Base-by-base conservation (phyloP, 768 basidiomycete genomes). In the Amylocystis lapponica region DNA sequence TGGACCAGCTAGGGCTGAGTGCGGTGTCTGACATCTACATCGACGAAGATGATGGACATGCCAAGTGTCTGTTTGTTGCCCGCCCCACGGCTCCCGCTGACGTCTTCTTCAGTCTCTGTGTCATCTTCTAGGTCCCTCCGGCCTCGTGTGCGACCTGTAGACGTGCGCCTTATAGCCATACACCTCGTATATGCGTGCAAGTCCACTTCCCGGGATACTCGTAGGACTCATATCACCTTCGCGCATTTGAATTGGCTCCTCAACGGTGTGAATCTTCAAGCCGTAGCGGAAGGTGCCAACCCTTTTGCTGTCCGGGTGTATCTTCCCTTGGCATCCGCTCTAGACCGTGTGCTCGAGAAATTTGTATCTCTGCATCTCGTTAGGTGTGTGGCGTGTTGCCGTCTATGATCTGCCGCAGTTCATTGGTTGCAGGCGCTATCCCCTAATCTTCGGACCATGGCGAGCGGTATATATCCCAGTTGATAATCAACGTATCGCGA, bases 371-470 rank as follows among this genome's bases (percentile, higher is more conserved):
- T 69, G 50, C 78, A 85, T 39, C 65, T 86, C 27, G 74, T 81
- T 36, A 76, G 70, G 83, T 82, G 52, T 32, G 69, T 60, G 20
- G n/a, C 14, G 27, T 38, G 14, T 39, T 41, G 26, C 20, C 47
- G 30, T 26, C 32, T 47, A 27, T 43, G 40, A 39, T 42, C 16
- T 14, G 25, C 17, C 57, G 34, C 17, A 26, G 27, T 50, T 31
- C 36, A 26, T 36, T 45, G 45, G 31, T 34, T 31, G 25, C 51
- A 89, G 87, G 54, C 78, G 79, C 3, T 87, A 88, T 63, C 87
- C 87, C 17, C 67, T 86, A 29, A 75, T 88, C 43, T 90, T 89
- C 58, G 87, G 87, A 2, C 61, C 69, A 21, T 80, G 79, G 78
- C 68, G 71, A 56, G 71, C 72, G 67, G 86, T 82, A 66, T 42